Percentiles rank a stretch among this genome's conserved stretches.
phyloP scores from a whole-genome alignment of 768 basidiomycete genomes.

The Boletus sp. region DNA sequence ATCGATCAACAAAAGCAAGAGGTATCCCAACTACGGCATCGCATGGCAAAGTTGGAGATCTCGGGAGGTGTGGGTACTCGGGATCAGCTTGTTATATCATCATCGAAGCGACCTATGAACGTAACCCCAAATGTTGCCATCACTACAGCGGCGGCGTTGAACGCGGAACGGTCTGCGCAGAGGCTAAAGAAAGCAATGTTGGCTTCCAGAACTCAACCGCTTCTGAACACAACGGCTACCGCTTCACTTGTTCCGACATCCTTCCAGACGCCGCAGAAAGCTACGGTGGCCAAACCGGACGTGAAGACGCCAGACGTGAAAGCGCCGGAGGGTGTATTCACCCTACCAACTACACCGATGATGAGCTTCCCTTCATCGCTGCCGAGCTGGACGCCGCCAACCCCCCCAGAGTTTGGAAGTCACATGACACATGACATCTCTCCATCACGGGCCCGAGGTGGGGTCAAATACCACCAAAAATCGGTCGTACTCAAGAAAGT shows the following conservation, averaged over 20 bases:
- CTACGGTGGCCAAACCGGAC: conserved; percentile 5
- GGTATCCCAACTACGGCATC: conserved; percentile 47
- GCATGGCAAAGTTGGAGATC: conserved; percentile 51
- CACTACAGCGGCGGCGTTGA: conserved; percentile 77
- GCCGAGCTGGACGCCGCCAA: conserved; percentile 22
- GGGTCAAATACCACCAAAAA: conserved; percentile 34
- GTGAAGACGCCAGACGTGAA: conserved; percentile 1
- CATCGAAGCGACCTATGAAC: conserved; percentile 37
- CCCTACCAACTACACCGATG: conserved; percentile 17
- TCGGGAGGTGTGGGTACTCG: conserved; percentile 24
- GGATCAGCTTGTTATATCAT: conserved; percentile 42
- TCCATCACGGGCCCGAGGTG: conserved; percentile 23
- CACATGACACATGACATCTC: conserved; percentile 12
- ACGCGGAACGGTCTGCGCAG: conserved; percentile 72
- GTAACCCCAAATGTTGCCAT: conserved; percentile 65
- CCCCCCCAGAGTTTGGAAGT: conserved; percentile 16
- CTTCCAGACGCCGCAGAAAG: conserved; percentile 30
- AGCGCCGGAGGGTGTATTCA: neutral
- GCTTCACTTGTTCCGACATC: conserved; percentile 18
- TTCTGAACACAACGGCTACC: conserved; percentile 57
- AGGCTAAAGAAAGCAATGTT: conserved; percentile 68
- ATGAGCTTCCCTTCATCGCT: conserved; percentile 26
- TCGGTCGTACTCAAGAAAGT: conserved; percentile 32
- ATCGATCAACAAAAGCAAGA: conserved; percentile 60
- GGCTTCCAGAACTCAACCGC: conserved; percentile 55